Evolutionary conservation across 164 flowering plant genomes (phyloP).

Genomic region (Brasenia schreberi): DNA sequence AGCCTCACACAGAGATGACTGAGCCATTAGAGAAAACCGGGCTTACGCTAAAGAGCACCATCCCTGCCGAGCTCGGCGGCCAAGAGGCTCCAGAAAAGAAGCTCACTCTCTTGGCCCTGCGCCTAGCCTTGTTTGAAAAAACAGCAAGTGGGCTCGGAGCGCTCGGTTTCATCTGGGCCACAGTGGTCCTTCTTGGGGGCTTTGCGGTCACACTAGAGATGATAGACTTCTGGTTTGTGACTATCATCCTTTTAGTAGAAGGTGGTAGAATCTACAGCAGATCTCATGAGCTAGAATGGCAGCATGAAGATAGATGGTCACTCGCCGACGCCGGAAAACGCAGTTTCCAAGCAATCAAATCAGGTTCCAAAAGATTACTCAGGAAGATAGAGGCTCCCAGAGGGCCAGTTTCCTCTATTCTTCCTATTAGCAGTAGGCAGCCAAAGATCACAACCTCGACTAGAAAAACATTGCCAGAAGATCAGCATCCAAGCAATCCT

Average conservation of each 20-base stretch:
- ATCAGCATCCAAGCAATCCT: not conserved
- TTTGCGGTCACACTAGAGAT: constrained; percentile 71
- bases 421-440: not conserved
- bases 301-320: constrained; percentile 55
- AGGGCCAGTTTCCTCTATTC: not conserved
- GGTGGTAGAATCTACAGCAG: constrained; percentile 83
- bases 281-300: constrained; percentile 95
- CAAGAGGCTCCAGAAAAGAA: constrained; percentile 66
- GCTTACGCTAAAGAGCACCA: not conserved
- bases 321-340: constrained; percentile 51
- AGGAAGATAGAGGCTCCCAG: constrained; percentile 7
- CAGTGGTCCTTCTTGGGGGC: constrained; percentile 93
- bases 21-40: not conserved
- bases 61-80: not conserved
- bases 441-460: not conserved
- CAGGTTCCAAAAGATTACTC: constrained; percentile 30
- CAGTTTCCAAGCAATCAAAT: constrained; percentile 56
- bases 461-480: not conserved
- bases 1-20: not conserved
- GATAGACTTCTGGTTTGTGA: constrained; percentile 84
- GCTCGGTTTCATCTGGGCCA: constrained; percentile 93
- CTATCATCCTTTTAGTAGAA: constrained; percentile 62
- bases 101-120: constrained; percentile 79
- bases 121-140: constrained; percentile 75
- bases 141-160: constrained; percentile 84